Base-by-base conservation (phyloP, 352 stramenopile genomes). In the Phytopythium vexans region DNA sequence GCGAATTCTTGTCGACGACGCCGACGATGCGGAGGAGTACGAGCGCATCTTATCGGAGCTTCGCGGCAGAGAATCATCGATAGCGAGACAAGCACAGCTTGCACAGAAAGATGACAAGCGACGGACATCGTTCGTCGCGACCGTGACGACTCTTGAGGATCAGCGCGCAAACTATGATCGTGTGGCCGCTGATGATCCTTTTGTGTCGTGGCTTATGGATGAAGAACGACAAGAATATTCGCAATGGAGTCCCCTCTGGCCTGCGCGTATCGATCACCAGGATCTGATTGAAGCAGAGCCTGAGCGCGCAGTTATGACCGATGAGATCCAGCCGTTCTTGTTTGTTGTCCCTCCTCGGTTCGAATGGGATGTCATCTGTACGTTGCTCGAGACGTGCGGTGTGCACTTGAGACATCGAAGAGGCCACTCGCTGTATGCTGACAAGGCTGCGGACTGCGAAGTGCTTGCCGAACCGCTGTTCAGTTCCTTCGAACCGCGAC, bases 291-390 rank as follows among this genome's bases (percentile, higher is more conserved):
- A 88, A 40, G 41, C 66, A 6, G 68, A 86, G 16, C 82, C 85
- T 11, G 82, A 92, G 33, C 67, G 82, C 14, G 73, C 76, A 0
- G 68, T 81, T 15, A 54, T 93, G 49, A 82, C 65, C 0, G 85
- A 94, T 48, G 85, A 94, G 60, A 70, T 92, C 34, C 64, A 88
- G 35, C 85, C 85, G 21, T 94, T 92, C 60, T 52, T 94, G 33
- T 91, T 92, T 60, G 39, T 48, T 40, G 64, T 91, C 14, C 69
- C 70, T 1, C 32, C 39, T n/a, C n/a, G 38, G 0, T 52, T 72
- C n/a, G 72, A 65, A 12, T 63, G 72, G 45, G 32, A 54, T 0
- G 43, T 84, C 12, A 43, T 88, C 34, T 45, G 56, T 2, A 66
- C 68, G 9, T 46, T 91, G 9, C 56, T 94, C 10, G 45, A 73